These are phyloP conservation scores for Yamadazyma taylorii DNA, from an alignment of 1,139 yeast species.

Conservation along the genomic window DNA sequence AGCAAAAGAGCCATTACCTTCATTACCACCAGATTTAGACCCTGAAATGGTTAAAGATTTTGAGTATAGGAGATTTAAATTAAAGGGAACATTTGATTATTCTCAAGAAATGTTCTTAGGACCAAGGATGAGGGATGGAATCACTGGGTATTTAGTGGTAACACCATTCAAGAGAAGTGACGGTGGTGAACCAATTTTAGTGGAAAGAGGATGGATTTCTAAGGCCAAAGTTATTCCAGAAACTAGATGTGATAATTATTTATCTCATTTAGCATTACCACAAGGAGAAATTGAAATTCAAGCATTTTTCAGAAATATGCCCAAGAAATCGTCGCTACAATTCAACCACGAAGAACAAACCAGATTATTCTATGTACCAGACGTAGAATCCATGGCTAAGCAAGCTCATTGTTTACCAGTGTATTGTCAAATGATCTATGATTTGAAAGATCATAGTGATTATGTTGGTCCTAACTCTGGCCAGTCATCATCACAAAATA, in stretches of 20 bases:
- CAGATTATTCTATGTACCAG: constrained; percentile 67
- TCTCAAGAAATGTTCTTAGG: constrained; percentile 90
- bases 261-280: constrained; percentile 69
- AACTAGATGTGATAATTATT: constrained; percentile 48
- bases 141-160: constrained; percentile 73
- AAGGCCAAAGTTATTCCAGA: constrained; percentile 70
- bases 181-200: constrained; percentile 69
- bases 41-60: constrained; percentile 62
- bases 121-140: constrained; percentile 77
- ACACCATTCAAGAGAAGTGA: constrained; percentile 79
- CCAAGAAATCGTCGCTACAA: constrained; percentile 67
- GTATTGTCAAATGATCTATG: constrained; percentile 74
- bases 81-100: constrained; percentile 79
- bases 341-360: constrained; percentile 70
- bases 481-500: neutral
- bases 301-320: constrained; percentile 74
- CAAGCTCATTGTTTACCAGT: constrained; percentile 69
- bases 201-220: constrained; percentile 92
- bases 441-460: constrained; percentile 60
- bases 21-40: constrained; percentile 61
- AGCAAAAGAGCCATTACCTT: constrained; percentile 64
- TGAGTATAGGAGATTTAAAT: constrained; percentile 74
- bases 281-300: constrained; percentile 70
- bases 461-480: constrained; percentile 29
- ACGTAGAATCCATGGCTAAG: constrained; percentile 77